phyloP scores from a whole-genome alignment of 2,329 filamentous ascomycete genomes.

The Colletotrichum sp. region DNA sequence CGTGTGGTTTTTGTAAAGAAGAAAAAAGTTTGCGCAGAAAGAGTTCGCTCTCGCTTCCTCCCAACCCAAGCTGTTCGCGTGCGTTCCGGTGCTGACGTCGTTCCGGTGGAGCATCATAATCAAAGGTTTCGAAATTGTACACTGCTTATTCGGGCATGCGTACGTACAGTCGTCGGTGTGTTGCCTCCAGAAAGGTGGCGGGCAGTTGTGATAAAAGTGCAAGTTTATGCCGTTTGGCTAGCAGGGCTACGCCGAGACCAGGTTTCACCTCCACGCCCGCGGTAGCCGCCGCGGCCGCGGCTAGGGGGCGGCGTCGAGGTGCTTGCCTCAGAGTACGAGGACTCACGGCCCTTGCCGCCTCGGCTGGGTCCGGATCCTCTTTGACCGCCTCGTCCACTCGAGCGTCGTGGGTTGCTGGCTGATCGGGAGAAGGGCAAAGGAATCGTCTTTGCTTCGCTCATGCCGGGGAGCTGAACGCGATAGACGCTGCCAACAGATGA shows the following conservation, averaged over 20 bases:
- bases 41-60: conserved; percentile 6
- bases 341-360: conserved; percentile 22
- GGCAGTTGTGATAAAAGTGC: neutral
- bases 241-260: conserved; percentile 39
- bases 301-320: conserved; percentile 26
- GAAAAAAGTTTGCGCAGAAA: conserved; percentile 3
- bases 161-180: neutral
- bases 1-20: neutral
- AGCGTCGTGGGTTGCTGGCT: conserved; percentile 35
- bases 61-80: neutral
- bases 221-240: conserved; percentile 14
- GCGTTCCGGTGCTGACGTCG: neutral
- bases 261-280: conserved; percentile 43
- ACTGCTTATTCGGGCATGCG: neutral
- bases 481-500: conserved; percentile 20
- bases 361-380: conserved; percentile 22
- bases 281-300: conserved; percentile 44
- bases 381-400: conserved; percentile 24
- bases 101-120: neutral
- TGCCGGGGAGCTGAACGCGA: conserved; percentile 47
- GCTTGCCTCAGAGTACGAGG: conserved; percentile 19
- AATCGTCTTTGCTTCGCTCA: conserved; percentile 41
- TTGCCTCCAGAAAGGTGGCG: neutral
- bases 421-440: conserved; percentile 38
- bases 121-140: neutral